These are phyloP conservation scores for Globisporangium canariense DNA, from an alignment of 352 stramenopile species.

Conservation along the genomic window DNA sequence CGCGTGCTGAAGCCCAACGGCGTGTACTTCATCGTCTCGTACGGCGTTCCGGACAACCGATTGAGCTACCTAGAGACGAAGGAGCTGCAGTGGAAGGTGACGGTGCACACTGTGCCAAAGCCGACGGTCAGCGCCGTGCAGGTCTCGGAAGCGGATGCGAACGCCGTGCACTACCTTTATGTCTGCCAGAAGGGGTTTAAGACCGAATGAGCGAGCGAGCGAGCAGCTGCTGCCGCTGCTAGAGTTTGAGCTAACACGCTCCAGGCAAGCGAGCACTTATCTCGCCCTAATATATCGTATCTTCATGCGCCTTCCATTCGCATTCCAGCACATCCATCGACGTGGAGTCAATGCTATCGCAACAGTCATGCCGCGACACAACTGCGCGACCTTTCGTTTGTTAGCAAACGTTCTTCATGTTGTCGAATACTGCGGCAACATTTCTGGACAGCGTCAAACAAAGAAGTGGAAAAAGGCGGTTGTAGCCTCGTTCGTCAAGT, in stretches of 20 bases:
- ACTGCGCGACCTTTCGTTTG: too few species aligned
- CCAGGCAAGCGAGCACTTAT: background rate
- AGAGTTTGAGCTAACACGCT: background rate
- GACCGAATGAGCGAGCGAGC: slow-evolving; percentile 20
- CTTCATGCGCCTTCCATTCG: background rate
- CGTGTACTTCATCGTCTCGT: slow-evolving; percentile 94
- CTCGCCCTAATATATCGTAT: slow-evolving; percentile 15
- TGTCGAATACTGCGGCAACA: too few species aligned
- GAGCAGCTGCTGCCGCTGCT: too few species aligned
- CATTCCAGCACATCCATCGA: background rate
- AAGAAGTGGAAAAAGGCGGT: too few species aligned
- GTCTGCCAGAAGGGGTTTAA: slow-evolving; percentile 91
- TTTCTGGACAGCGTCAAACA: too few species aligned
- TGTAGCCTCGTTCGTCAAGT: too few species aligned
- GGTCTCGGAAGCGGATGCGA: slow-evolving; percentile 91
- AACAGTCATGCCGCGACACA: too few species aligned
- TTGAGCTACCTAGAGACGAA: slow-evolving; percentile 96
- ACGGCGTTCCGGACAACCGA: slow-evolving; percentile 95
- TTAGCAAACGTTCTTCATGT: too few species aligned
- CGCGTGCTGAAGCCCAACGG: slow-evolving; percentile 94
- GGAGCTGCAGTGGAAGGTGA: slow-evolving; percentile 94
- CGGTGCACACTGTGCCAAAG: slow-evolving; percentile 94
- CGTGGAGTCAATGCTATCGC: too few species aligned
- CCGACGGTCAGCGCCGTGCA: slow-evolving; percentile 93
- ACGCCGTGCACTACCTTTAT: slow-evolving; percentile 96